These are phyloP conservation scores for Chlorella sp. DNA, from an alignment of 139 green algal species.

Conservation along the genomic window DNA sequence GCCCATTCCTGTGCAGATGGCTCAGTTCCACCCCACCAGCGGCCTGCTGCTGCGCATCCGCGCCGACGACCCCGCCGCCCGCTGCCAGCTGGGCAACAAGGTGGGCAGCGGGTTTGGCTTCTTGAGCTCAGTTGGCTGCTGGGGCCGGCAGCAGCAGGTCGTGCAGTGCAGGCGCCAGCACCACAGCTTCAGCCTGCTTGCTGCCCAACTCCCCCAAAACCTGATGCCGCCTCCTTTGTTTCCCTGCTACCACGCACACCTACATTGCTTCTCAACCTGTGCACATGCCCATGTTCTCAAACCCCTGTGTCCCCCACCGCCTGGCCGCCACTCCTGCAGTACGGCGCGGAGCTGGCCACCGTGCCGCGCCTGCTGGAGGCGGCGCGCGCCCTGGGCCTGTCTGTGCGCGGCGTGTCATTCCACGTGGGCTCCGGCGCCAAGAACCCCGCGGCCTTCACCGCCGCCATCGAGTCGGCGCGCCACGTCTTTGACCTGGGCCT, in stretches of 20 bases:
- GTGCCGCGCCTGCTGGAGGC: slow-evolving; percentile 32
- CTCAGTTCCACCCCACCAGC: slow-evolving; percentile 65
- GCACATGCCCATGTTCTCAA: neutral
- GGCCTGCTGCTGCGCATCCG: slow-evolving; percentile 90
- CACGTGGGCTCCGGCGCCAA: slow-evolving; percentile 92
- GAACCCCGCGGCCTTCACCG: slow-evolving; percentile 80
- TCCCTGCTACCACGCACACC: too few species aligned
- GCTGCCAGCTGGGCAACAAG: slow-evolving; percentile 58
- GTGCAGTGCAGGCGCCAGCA: too few species aligned
- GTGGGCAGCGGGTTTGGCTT: neutral
- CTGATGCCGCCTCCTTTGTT: too few species aligned
- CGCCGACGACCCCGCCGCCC: slow-evolving; percentile 73
- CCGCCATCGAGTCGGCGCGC: slow-evolving; percentile 48
- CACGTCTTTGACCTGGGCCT: slow-evolving; percentile 80
- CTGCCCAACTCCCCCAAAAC: too few species aligned
- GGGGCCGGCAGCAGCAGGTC: too few species aligned
- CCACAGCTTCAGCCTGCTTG: neutral
- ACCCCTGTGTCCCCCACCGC: neutral
- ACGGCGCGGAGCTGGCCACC: slow-evolving; percentile 76
- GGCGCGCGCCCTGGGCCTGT: slow-evolving; percentile 50
- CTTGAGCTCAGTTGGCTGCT: too few species aligned
- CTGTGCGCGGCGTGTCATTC: slow-evolving; percentile 93
- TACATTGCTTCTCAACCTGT: too few species aligned
- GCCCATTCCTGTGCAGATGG: slow-evolving; percentile 49
- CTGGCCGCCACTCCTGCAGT: slow-evolving; percentile 69